Percentiles rank a stretch among this genome's conserved stretches.
phyloP scores from a whole-genome alignment of 108 stramenopile species.

The Nitzschia palea region DNA sequence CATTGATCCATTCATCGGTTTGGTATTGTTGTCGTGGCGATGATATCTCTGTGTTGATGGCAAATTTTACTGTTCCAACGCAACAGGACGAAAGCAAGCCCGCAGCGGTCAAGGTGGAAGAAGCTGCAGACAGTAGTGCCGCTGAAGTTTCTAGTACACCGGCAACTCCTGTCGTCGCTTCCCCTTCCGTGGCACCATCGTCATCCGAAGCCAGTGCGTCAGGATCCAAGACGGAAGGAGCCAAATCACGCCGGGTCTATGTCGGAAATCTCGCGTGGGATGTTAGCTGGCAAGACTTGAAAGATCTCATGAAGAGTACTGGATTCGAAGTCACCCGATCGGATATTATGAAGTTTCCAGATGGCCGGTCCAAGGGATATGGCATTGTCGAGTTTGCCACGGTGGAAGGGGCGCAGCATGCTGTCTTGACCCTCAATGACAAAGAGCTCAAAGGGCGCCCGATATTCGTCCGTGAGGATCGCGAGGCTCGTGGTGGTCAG shows the following conservation, averaged over 20 bases:
- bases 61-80: no score
- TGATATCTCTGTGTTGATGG: no score
- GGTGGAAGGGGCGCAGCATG: slow-evolving; percentile 62
- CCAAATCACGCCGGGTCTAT: slow-evolving; percentile 58
- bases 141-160: neutral
- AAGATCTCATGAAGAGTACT: slow-evolving; percentile 88
- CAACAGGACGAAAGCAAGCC: neutral
- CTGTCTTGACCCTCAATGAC: slow-evolving; percentile 73
- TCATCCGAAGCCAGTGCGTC: neutral
- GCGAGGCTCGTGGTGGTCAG: slow-evolving; percentile 43
- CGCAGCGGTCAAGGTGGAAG: neutral
- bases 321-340: slow-evolving; percentile 80
- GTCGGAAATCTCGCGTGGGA: slow-evolving; percentile 90
- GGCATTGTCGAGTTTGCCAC: slow-evolving; percentile 88
- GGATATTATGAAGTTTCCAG: slow-evolving; percentile 73
- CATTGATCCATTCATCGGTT: no score
- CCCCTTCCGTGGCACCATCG: neutral
- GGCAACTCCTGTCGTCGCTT: neutral
- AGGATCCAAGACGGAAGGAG: neutral
- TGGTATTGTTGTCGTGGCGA: no score
- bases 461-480: slow-evolving; percentile 76
- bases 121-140: neutral
- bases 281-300: slow-evolving; percentile 91
- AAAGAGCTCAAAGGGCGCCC: slow-evolving; percentile 63
- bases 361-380: slow-evolving; percentile 88